phyloP scores from a whole-genome alignment of 805 yeast species.

The Candida insectorum region DNA sequence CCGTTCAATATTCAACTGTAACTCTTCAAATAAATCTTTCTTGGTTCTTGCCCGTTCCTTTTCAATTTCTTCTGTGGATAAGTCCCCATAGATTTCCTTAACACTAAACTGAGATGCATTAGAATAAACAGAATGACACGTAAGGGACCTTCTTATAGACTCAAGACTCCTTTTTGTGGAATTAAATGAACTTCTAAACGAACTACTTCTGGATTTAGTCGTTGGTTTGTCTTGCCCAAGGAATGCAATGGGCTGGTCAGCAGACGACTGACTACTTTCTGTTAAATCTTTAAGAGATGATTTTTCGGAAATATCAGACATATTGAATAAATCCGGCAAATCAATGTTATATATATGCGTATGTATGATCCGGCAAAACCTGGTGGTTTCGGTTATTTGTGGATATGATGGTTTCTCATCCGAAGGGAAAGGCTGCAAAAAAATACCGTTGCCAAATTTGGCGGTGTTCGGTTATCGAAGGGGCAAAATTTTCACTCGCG shows the following conservation, averaged over 20 bases:
- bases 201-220: slow-evolving; percentile 9
- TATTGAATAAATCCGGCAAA: too few relatives aligned
- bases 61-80: slow-evolving; percentile 26
- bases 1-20: slow-evolving; percentile 15
- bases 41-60: slow-evolving; percentile 29
- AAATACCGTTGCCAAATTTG: too few relatives aligned
- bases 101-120: slow-evolving; percentile 16
- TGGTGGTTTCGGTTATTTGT: too few relatives aligned
- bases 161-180: slow-evolving; percentile 18
- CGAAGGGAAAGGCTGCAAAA: too few relatives aligned
- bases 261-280: too few relatives aligned
- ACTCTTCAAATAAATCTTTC: slow-evolving; percentile 24
- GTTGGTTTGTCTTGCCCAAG: slow-evolving; percentile 8
- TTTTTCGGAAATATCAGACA: too few relatives aligned
- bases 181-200: slow-evolving; percentile 15
- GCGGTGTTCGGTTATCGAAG: too few relatives aligned
- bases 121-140: slow-evolving; percentile 10
- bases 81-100: slow-evolving; percentile 30
- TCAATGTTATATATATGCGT: too few relatives aligned
- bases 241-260: slow-evolving; percentile 10
- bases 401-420: too few relatives aligned
- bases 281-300: too few relatives aligned
- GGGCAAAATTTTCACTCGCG: too few relatives aligned
- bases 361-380: too few relatives aligned
- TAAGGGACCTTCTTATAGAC: slow-evolving; percentile 12